These are phyloP conservation scores for Arbutus unedo DNA, from an alignment of 148 eudicot genomes.

Conservation along the genomic window DNA sequence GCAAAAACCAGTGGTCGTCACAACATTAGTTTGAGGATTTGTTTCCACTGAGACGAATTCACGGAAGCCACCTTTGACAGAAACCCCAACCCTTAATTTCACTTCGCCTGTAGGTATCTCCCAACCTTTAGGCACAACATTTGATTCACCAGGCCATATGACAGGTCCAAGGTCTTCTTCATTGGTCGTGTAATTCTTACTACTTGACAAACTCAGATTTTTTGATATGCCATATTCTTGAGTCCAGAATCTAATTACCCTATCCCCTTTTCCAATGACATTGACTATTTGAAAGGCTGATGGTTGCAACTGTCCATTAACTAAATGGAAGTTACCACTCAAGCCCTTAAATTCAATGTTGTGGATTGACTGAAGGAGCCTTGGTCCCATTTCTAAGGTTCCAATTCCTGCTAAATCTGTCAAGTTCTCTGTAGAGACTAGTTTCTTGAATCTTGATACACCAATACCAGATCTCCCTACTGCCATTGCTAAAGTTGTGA, in stretches of 20 bases:
- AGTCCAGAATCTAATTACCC: constrained; percentile 53
- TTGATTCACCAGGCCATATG: constrained; percentile 59
- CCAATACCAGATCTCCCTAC: constrained; percentile 29
- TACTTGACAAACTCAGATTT: neutral
- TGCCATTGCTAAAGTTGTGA: constrained; percentile 50
- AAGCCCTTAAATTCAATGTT: constrained; percentile 40
- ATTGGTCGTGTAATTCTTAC: constrained; percentile 15
- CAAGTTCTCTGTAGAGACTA: neutral
- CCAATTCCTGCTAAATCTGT: constrained; percentile 41
- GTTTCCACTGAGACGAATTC: constrained; percentile 36
- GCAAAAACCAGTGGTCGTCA: constrained; percentile 39
- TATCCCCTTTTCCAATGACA: constrained; percentile 35
- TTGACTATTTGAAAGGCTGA: constrained; percentile 44
- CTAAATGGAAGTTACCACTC: constrained; percentile 48
- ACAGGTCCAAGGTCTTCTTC: constrained; percentile 35
- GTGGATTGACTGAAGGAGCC: constrained; percentile 30
- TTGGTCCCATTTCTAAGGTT: constrained; percentile 43
- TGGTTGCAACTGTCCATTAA: constrained; percentile 40
- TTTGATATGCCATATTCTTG: constrained; percentile 34
- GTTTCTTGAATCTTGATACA: constrained; percentile 21
- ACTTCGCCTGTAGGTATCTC: constrained; percentile 35
- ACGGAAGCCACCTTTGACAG: constrained; percentile 23
- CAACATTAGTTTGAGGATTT: constrained; percentile 18
- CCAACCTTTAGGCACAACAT: constrained; percentile 53
- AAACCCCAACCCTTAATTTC: constrained; percentile 44